phyloP scores from a whole-genome alignment of 768 basidiomycete genomes.

The Scleroderma bovista region DNA sequence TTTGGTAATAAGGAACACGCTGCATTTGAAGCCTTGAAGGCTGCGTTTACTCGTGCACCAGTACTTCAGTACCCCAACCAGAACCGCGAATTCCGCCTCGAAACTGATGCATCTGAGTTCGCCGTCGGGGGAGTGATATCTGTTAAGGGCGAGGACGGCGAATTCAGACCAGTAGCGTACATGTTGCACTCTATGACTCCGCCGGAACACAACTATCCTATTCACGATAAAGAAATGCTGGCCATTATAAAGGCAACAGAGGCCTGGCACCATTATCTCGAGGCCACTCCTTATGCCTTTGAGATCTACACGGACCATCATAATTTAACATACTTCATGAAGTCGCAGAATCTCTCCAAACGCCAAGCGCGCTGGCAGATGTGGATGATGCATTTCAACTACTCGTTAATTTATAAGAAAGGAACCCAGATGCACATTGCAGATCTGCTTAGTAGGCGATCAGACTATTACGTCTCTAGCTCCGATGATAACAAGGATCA shows the following conservation, averaged over 20 bases:
- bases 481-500: too few species aligned
- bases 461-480: too few species aligned
- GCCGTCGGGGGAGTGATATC: not conserved
- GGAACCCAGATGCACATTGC: too few species aligned
- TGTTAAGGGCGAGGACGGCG: not conserved
- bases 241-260: not conserved
- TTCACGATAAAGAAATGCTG: constrained; percentile 24
- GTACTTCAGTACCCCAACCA: constrained; percentile 7
- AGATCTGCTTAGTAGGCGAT: too few species aligned
- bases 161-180: not conserved
- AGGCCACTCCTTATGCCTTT: not conserved
- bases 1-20: constrained; percentile 19
- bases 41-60: constrained; percentile 21
- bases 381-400: not conserved
- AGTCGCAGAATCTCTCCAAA: not conserved
- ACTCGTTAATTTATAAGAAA: not conserved
- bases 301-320: not conserved
- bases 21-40: constrained; percentile 31
- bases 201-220: constrained; percentile 37
- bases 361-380: not conserved
- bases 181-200: constrained; percentile 10
- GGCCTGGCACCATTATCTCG: not conserved
- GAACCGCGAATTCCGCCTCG: not conserved
- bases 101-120: not conserved
- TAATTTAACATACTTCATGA: not conserved